Evolutionary conservation across 2,329 filamentous ascomycete species (phyloP).

Genomic region (Penicillium sp.): DNA sequence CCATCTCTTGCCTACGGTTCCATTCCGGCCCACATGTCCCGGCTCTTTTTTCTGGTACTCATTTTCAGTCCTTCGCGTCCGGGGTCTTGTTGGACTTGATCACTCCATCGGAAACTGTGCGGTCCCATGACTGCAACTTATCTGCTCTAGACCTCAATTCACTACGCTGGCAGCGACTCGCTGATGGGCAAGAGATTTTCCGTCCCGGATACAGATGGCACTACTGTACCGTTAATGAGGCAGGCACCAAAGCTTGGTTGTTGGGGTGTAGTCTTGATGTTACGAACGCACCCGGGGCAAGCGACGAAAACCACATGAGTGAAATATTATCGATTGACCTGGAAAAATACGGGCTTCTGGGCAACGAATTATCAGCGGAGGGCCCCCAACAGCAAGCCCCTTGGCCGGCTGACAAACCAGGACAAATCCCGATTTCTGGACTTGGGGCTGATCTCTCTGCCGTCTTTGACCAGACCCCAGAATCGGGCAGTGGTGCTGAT

Average conservation of each 20-base stretch:
- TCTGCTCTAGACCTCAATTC: conserved; percentile 86
- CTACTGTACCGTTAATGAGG: conserved; percentile 94
- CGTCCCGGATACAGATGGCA: conserved; percentile 94
- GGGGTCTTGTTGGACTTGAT: conserved; percentile 92
- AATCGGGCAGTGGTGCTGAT: conserved; percentile 83
- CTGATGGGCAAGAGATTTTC: conserved; percentile 93
- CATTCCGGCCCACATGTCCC: conserved; percentile 84
- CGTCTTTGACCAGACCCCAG: conserved; percentile 84
- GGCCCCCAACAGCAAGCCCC: conserved; percentile 52
- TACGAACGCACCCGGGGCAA: conserved; percentile 67
- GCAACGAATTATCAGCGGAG: conserved; percentile 70
- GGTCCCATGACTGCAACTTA: conserved; percentile 83
- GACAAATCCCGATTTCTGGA: conserved; percentile 57
- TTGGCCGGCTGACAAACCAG: conserved; percentile 58
- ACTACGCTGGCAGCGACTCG: conserved; percentile 91
- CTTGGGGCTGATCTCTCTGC: conserved; percentile 84
- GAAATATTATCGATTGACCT: conserved; percentile 95
- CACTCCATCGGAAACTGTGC: conserved; percentile 86
- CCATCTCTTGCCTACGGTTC: conserved; percentile 89
- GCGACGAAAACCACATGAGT: conserved; percentile 88
- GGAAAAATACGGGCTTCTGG: conserved; percentile 85
- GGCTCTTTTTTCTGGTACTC: conserved; percentile 84
- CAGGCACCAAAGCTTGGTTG: conserved; percentile 95
- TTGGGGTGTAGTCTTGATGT: conserved; percentile 85
- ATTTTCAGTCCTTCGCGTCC: conserved; percentile 94